Conservation (phyloP, 2,329 filamentous ascomycete species). For the Stemphylium vesicarium region DNA sequence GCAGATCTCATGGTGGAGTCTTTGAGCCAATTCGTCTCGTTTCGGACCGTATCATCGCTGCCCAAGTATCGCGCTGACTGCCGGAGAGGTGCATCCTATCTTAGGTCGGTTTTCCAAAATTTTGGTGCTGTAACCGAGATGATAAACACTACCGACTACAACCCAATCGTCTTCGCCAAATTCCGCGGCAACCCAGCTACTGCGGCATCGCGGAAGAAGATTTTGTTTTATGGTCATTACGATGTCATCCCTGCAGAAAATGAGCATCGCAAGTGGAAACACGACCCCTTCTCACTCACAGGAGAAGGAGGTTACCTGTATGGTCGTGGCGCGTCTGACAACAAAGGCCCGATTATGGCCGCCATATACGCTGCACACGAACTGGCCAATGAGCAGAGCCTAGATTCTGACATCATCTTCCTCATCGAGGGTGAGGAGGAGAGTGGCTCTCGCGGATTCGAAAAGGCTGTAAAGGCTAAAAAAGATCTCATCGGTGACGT, state of each 20-base stretch:
- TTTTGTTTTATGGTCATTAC: constrained; percentile 97
- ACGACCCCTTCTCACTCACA: constrained; percentile 86
- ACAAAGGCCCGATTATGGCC: constrained; percentile 94
- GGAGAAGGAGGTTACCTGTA: constrained; percentile 93
- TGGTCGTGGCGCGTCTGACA: constrained; percentile 94
- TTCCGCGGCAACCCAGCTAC: constrained; percentile 78
- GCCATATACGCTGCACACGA: constrained; percentile 94
- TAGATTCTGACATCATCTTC: constrained; percentile 90
- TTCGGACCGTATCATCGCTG: constrained; percentile 87
- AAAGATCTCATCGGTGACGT: constrained; percentile 87
- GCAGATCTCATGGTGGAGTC: constrained; percentile 66
- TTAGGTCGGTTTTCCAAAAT: constrained; percentile 88
- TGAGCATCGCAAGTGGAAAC: constrained; percentile 80
- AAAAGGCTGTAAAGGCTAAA: constrained; percentile 77
- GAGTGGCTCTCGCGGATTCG: constrained; percentile 88
- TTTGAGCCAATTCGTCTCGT: constrained; percentile 85
- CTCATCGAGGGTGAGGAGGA: constrained; percentile 97
- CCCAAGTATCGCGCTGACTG: constrained; percentile 90
- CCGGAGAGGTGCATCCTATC: constrained; percentile 86
- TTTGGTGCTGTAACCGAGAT: constrained; percentile 83
- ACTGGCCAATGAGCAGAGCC: constrained; percentile 78
- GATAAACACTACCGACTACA: constrained; percentile 82
- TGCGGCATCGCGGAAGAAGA: constrained; percentile 74
- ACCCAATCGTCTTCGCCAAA: constrained; percentile 90
- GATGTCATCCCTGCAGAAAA: constrained; percentile 92